Percentiles rank a stretch among this genome's conserved stretches.
Evolutionary conservation across 495 filamentous ascomycete species (phyloP).

Genomic region (Choiromyces venosus): DNA sequence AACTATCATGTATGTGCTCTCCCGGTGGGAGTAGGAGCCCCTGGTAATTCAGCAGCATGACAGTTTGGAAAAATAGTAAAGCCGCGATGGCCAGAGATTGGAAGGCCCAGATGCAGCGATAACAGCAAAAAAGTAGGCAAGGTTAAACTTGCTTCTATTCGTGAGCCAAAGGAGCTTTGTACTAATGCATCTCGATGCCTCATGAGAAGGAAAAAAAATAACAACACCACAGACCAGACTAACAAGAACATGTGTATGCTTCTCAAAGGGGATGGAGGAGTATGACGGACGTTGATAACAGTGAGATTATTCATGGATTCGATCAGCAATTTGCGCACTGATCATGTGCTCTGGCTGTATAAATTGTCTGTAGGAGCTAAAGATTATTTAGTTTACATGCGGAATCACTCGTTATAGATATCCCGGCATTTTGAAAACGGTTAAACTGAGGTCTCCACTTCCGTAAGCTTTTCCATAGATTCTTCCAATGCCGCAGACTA

Average conservation of each 20-base stretch:
- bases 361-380: neutral
- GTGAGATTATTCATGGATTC: neutral
- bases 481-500: neutral
- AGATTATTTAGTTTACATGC: neutral
- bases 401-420: neutral
- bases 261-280: neutral
- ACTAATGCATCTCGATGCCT: neutral
- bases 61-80: neutral
- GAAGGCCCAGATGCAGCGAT: neutral
- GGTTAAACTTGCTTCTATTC: neutral
- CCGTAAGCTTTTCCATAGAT: too few relatives aligned
- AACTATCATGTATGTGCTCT: neutral
- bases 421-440: neutral
- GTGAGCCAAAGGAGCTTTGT: neutral
- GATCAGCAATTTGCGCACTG: neutral
- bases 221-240: neutral
- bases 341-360: neutral
- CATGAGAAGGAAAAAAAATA: neutral
- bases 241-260: neutral
- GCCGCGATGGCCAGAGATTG: neutral
- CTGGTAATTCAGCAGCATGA: neutral
- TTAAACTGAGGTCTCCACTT: too few relatives aligned
- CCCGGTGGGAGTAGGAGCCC: neutral
- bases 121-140: neutral
- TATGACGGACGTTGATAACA: neutral